Evolutionary conservation across 2,329 filamentous ascomycete species (phyloP), one percentile per base, ranked within the genome.

Genomic region (Rhynchosporium secalis): DNA sequence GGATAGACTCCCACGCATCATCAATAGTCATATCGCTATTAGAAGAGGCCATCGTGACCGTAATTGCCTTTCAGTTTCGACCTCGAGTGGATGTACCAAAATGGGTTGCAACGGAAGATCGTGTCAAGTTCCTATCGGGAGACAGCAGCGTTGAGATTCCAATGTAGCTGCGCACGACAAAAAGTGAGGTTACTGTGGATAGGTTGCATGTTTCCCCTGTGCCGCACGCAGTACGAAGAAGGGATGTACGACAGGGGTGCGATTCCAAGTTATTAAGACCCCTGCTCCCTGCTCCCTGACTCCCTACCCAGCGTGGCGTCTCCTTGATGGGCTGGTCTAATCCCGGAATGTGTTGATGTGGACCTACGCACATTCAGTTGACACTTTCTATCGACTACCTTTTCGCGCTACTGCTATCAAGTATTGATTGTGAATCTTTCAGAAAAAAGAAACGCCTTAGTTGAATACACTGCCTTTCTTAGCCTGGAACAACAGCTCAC

Each of bases 21-120:
- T 72, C 71, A 46, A 73, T 67, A 28, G 65, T 72, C 68, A 71
- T 70, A 33, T 70, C 70, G 43, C 64, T 58, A 56, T 61, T 51
- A 13, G 66, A 62, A 47, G 66, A 64, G 29, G 65, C 60, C 69
- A 71, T 71, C 31, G 20, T 61, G 54, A 36, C 46, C 20, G 51
- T 29, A 15, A 13, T 41, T 38, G 4, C 40, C 40, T 26, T 9
- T 6, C 29, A 46, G 40, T 56, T 40, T 26, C 6, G 28, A 40
- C 9, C 36, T 26, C 52, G 33, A 36, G 33, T 5, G 9, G 33
- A 36, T 20, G 20, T 20, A 20, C 26, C 15, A 20, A 6, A 15
- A 15, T 56, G 26, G n/a, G 38, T 2, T 41, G 52, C 12, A 26
- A 28, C 13, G 31, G 33, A 40, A 28, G 13, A 40, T 20, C 5